phyloP scores from a whole-genome alignment of 768 basidiomycete species.

The Russula foetens region DNA sequence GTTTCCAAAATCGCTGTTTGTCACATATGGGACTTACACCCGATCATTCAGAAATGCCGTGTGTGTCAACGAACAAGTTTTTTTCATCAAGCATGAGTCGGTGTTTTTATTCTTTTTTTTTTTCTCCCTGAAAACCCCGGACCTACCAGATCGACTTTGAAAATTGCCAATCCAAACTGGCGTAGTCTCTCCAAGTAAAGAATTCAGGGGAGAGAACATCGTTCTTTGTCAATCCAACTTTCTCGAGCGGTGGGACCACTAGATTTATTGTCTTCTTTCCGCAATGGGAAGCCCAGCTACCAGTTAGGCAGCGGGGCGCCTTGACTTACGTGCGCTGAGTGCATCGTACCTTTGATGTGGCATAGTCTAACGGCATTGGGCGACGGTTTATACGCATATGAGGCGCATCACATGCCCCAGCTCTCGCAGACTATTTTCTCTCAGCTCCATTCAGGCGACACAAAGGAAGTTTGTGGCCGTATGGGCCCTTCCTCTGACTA shows the following conservation, averaged over 20 bases:
- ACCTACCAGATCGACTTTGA: background rate
- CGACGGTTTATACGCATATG: slow-evolving; percentile 5
- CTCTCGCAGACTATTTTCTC: background rate
- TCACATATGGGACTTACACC: background rate
- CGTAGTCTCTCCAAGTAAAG: background rate
- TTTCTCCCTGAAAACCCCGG: background rate
- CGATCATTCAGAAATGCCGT: background rate
- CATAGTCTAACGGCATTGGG: slow-evolving; percentile 1
- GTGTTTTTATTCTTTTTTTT: background rate
- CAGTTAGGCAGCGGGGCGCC: slow-evolving; percentile 6
- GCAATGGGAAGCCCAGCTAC: slow-evolving; percentile 4
- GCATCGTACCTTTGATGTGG: background rate
- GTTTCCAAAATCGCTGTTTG: background rate
- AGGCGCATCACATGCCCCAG: slow-evolving; percentile 4
- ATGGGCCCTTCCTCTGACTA: slow-evolving; percentile 10
- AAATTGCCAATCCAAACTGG: background rate
- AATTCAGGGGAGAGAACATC: background rate
- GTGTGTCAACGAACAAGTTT: background rate
- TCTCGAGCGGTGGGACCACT: background rate
- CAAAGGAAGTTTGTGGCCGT: background rate
- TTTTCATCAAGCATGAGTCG: background rate
- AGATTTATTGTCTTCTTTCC: slow-evolving; percentile 10
- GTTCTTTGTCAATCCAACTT: slow-evolving; percentile 1
- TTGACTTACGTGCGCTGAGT: slow-evolving; percentile 8
- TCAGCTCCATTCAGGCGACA: background rate